Percentiles rank a stretch among this genome's conserved stretches.
phyloP scores from a whole-genome alignment of 2,329 filamentous ascomycete genomes.

The Stachybotrys chlorohalonatus region DNA sequence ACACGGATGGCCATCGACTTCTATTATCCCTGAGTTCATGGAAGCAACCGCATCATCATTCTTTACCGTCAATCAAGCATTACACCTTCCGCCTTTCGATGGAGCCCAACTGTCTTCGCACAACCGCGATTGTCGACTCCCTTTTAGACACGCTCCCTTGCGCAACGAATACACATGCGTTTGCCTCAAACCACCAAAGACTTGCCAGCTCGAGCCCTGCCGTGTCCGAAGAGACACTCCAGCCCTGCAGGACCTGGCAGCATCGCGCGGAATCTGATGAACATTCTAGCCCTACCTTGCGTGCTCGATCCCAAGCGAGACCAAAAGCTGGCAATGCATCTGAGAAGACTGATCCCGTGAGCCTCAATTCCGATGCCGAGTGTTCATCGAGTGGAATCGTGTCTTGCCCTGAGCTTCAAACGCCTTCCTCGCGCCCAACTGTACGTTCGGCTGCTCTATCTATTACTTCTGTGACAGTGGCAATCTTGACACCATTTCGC shows the following conservation, averaged over 20 bases:
- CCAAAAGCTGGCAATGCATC: not conserved
- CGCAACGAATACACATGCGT: not conserved
- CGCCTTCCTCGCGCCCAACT: not conserved
- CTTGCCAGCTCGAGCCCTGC: not conserved
- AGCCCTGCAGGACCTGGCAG: not conserved
- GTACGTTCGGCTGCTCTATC: not conserved
- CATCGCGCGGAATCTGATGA: not conserved
- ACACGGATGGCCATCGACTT: too few relatives aligned
- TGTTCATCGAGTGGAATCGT: not conserved
- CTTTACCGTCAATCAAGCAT: not conserved
- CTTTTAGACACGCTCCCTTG: not conserved
- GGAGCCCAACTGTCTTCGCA: not conserved
- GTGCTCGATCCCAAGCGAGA: not conserved
- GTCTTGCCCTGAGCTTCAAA: not conserved
- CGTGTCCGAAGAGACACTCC: not conserved
- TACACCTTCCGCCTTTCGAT: not conserved
- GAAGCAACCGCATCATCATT: too few relatives aligned
- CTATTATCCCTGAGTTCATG: too few relatives aligned
- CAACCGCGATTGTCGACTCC: not conserved
- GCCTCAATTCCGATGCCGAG: not conserved
- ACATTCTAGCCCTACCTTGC: not conserved
- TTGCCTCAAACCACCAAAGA: not conserved
- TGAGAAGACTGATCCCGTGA: not conserved
- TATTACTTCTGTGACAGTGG: not conserved
- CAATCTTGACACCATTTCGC: not conserved